These are phyloP conservation scores for Thalassiosira exigua DNA, from an alignment of 352 stramenopile genomes.

Conservation along the genomic window DNA sequence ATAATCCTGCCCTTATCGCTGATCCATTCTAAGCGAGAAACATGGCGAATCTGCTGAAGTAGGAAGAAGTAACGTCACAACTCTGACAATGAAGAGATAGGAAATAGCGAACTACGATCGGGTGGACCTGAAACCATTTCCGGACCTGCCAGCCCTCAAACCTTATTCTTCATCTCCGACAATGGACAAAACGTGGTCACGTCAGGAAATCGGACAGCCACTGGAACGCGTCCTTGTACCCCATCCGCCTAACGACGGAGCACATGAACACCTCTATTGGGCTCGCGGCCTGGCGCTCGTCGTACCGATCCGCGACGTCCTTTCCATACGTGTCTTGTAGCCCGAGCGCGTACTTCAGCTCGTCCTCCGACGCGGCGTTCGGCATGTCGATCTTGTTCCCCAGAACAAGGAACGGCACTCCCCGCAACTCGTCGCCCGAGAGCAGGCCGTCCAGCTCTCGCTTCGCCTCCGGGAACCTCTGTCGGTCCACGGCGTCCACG, in stretches of 20 bases:
- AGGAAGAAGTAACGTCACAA: no score
- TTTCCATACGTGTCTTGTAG: conserved; percentile 99
- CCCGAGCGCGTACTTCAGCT: conserved; percentile 95
- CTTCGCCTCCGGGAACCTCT: conserved; percentile 99
- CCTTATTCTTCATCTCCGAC: no score
- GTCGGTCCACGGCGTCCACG: conserved; percentile 97
- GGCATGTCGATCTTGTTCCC: conserved; percentile 99
- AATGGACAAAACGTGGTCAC: conserved; percentile 31
- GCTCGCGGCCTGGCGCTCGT: conserved; percentile 87
- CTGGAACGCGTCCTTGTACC: conserved; percentile 95
- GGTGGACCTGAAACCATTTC: no score
- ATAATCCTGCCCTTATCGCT: no score
- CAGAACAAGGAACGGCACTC: conserved; percentile 98
- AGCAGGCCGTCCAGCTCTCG: conserved; percentile 97
- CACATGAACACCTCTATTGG: conserved; percentile 99
- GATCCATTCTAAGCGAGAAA: no score
- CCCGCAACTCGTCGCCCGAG: conserved; percentile 95
- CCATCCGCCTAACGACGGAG: conserved; percentile 98
- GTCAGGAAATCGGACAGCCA: conserved; percentile 88
- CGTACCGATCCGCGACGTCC: conserved; percentile 79
- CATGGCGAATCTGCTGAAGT: no score
- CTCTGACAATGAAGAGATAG: no score
- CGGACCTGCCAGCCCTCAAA: no score
- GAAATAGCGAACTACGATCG: no score
- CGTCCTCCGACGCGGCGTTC: conserved; percentile 96